Base-by-base conservation (phyloP, 2,329 filamentous ascomycete species). In the Cercospora sp. region DNA sequence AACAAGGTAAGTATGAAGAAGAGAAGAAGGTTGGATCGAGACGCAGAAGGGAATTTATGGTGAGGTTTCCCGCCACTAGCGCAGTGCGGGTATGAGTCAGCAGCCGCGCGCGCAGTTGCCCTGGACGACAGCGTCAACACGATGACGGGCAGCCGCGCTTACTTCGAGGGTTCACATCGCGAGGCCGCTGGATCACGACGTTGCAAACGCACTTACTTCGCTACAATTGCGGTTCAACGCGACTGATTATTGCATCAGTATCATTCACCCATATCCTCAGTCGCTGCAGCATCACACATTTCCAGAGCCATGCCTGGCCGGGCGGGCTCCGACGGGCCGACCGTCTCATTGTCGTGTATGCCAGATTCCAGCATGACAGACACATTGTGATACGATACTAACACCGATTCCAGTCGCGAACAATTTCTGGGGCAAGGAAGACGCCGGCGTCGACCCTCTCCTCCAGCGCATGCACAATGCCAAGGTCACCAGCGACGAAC, bases 381-480 rank as follows among this genome's bases (percentile, higher is more conserved):
- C 13, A 30, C n/a, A 64, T 3, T 12, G 18, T 61, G 13, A n/a
- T 16, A 9, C n/a, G n/a, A 12, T 71, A 71, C 81, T 82, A 67
- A 83, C 73, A 53, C 37, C 16, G 9, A 12, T n/a, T 12, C 66
- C 73, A 94, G 94, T 99, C 83, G 94, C 95, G 77, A 99, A 99
- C 84, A 99, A 99, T 80, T 99, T 99, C 81, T 99, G 95, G 95
- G 95, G 95, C 72, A 98, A 97, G 85, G 94, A 98, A 80, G 95
- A 99, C 85, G 95, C 94, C 62, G 96, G 95, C 79, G 94, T 99
- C 77, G 86, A 86, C 57, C 96, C 95, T 67, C 88, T 99, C 77
- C 86, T 99, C 32, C 92, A 94, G 80, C 94, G 95, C 77, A 97
- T 99, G 93, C 90, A 93, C 78, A 90, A 90, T 80, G 93, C 95